These are phyloP conservation scores for Termitomyces sp. DNA, from an alignment of 768 basidiomycete species.

Conservation along the genomic window DNA sequence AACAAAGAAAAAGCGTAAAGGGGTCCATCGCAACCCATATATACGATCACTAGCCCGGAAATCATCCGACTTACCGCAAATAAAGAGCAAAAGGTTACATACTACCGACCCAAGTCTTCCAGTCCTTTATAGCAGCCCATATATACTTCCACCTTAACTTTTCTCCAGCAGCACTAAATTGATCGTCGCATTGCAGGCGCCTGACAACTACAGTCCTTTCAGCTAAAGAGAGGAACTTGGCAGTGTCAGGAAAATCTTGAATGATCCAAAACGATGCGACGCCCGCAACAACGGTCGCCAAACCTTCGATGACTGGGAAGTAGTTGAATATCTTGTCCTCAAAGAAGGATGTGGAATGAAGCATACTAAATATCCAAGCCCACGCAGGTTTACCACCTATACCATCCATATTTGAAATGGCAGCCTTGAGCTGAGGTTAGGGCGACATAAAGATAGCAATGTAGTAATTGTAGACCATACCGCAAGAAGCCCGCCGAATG, in stretches of 20 bases:
- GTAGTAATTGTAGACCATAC: conserved; percentile 28
- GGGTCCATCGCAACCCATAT: conserved; percentile 54
- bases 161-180: conserved; percentile 73
- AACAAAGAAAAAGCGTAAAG: conserved; percentile 77
- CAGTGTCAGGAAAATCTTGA: conserved; percentile 80
- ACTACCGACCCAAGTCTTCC: conserved; percentile 67
- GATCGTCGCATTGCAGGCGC: conserved; percentile 59
- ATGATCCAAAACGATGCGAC: conserved; percentile 67
- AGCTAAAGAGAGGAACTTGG: conserved; percentile 66
- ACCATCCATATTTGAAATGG: conserved; percentile 68
- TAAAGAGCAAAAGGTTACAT: conserved; percentile 10
- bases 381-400: conserved; percentile 59
- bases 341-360: background rate
- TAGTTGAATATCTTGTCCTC: background rate
- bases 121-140: conserved; percentile 52
- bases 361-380: conserved; percentile 67
- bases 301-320: conserved; percentile 50
- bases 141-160: conserved; percentile 52
- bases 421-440: conserved; percentile 31
- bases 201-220: conserved; percentile 64
- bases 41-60: conserved; percentile 41
- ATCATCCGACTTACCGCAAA: background rate
- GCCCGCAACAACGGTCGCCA: conserved; percentile 64
- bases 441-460: conserved; percentile 11
- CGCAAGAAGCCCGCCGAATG: conserved; percentile 72